phyloP scores from a whole-genome alignment of 2,329 filamentous ascomycete genomes.

The Dothistroma septosporum region DNA sequence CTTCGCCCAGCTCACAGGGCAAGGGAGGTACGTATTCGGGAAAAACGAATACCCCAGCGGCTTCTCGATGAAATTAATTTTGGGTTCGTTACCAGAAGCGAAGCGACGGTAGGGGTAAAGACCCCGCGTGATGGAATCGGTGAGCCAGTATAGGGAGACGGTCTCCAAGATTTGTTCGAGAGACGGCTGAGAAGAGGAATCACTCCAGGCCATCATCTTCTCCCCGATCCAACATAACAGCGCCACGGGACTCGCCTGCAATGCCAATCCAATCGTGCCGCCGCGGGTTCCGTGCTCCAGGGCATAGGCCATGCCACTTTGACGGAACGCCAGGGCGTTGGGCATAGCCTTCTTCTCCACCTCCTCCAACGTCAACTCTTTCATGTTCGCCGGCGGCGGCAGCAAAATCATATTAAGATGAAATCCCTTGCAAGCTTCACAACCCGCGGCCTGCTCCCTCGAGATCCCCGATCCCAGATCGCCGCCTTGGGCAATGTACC shows the following conservation, averaged over 20 bases:
- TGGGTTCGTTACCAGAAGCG: neutral
- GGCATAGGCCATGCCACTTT: neutral
- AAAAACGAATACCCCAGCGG: too few relatives aligned
- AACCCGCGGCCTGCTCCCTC: conserved; percentile 31
- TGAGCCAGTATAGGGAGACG: too few relatives aligned
- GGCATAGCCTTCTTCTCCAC: neutral
- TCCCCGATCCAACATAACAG: neutral
- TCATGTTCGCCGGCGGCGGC: neutral
- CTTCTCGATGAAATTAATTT: neutral
- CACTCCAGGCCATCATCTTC: too few relatives aligned
- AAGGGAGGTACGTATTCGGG: neutral
- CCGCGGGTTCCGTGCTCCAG: conserved; percentile 2
- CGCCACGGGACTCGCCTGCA: conserved; percentile 1
- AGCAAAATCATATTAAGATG: conserved; percentile 16
- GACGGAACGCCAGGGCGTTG: neutral
- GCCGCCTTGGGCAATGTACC: conserved; percentile 53
- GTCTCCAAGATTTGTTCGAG: too few relatives aligned
- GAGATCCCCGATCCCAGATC: conserved; percentile 48
- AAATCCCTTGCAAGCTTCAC: conserved; percentile 7
- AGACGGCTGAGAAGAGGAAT: too few relatives aligned
- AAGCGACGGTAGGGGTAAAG: too few relatives aligned
- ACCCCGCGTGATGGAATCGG: too few relatives aligned
- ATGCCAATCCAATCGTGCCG: conserved; percentile 4
- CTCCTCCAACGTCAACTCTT: neutral
- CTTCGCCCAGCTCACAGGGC: neutral